Base-by-base conservation (phyloP, 192 early-diverging fungal genomes). In the Allomyces macrogynus region DNA sequence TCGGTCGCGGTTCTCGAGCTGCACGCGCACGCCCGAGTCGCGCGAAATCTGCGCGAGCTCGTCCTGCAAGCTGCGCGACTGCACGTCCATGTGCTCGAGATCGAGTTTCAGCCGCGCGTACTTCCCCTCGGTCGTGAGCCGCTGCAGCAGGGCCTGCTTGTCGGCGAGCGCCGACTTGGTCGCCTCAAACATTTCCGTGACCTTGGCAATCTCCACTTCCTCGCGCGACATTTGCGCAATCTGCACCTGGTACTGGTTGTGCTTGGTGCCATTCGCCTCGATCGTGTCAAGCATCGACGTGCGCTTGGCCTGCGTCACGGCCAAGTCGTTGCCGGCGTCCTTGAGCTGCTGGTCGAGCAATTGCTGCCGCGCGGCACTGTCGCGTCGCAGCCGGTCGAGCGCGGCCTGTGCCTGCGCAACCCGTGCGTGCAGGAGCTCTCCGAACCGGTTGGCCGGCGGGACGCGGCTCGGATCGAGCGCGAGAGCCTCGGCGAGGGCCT, bases 311-410 rank as follows among this genome's bases (percentile, higher is more conserved):
- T 40, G 32, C 32, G 32, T 40, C 32, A 40, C 32, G 32, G 32
- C 32, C 32, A 40, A 40, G 7, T 40, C 32, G 32, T 40, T 40
- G 3, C 62, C 26, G 67, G 68, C 68, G 25, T 32, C 65, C 40
- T 69, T 61, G 60, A 43, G 61, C 12, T 60, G 64, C 25, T 73
- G 43, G 63, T 25, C 61, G 67, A 10, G 66, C 67, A 14, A 70
- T n/a, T 61, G 44, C 44, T 10, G 18, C 65, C 10, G 32, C 65
- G 1, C 65, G 0, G 32, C 32, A 40, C 4, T 7, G 32, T 40
- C 32, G 7, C 32, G 32, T 2, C 32, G 32, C 3, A 40, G 32
- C 32, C 32, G 32, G 4, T 40, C 32, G 32, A 40, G 32, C 32
- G 32, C 32, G 0, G 32, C 32, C 32, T 40, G 32, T 0, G 32